phyloP scores from a whole-genome alignment of 495 filamentous ascomycete genomes.

The Neurospora sp. region DNA sequence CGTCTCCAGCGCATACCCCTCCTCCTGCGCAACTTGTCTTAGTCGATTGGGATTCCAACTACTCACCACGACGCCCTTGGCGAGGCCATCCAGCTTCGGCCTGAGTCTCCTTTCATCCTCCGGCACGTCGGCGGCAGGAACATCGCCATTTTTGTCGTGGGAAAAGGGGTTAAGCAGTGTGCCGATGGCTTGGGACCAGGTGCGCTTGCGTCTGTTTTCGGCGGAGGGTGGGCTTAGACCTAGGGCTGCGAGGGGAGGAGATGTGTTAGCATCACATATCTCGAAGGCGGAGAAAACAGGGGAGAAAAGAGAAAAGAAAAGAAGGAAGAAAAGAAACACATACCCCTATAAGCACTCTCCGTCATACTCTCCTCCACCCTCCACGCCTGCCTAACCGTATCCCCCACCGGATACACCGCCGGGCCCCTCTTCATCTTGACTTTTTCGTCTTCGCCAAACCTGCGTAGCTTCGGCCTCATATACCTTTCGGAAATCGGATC shows the following conservation, averaged over 20 bases:
- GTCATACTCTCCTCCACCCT: constrained; percentile 9
- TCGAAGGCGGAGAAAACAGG: neutral
- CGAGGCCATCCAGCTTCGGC: neutral
- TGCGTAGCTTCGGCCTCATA: constrained; percentile 8
- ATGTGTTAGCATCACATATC: neutral
- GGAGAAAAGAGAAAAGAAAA: neutral
- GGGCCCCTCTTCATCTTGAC: constrained; percentile 8
- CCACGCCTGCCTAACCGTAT: constrained; percentile 14
- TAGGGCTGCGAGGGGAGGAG: neutral
- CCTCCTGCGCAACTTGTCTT: neutral
- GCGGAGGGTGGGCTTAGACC: neutral
- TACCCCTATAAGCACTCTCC: constrained; percentile 5
- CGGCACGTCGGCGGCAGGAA: neutral
- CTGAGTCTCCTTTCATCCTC: neutral
- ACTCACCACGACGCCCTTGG: neutral
- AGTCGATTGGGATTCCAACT: neutral
- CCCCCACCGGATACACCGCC: constrained; percentile 16
- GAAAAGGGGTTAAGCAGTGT: neutral
- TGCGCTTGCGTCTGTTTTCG: neutral
- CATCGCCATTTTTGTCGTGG: neutral
- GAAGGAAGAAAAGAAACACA: neutral
- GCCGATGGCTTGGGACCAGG: neutral
- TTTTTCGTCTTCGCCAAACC: constrained; percentile 11
- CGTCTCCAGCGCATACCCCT: neutral
- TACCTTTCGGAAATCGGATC: constrained; percentile 14